Evolutionary conservation across 2,329 filamentous ascomycete species (phyloP).

Genomic region (Setomelanomma holmii): DNA sequence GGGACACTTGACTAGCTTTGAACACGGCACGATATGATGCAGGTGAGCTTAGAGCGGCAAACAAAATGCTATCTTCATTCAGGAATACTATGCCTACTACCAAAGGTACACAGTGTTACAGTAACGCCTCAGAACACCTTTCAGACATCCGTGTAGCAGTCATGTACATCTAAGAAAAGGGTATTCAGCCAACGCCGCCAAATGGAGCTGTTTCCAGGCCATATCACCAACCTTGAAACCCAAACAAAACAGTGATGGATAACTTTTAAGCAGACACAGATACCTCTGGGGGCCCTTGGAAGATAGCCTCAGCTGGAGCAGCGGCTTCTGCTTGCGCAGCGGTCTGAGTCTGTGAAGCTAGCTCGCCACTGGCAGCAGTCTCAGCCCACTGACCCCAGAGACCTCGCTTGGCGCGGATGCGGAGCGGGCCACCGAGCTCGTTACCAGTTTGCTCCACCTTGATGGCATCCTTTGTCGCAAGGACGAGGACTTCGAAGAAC

Average conservation of each 20-base stretch:
- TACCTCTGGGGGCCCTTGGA: constrained; percentile 27
- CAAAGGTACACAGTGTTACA: constrained; percentile 7
- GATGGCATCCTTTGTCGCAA: constrained; percentile 97
- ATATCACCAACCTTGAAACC: constrained; percentile 11
- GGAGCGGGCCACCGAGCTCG: constrained; percentile 77
- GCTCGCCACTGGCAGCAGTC: constrained; percentile 48
- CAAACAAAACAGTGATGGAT: constrained; percentile 9
- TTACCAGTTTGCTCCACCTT: constrained; percentile 86
- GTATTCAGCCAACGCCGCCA: constrained; percentile 44
- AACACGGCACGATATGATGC: too few relatives aligned
- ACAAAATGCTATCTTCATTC: constrained; percentile 1
- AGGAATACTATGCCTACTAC: constrained; percentile 20
- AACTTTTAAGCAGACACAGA: constrained; percentile 31
- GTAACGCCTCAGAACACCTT: constrained; percentile 26
- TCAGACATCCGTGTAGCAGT: constrained; percentile 15
- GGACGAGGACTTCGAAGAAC: constrained; percentile 96
- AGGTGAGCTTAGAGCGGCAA: neutral
- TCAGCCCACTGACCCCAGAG: constrained; percentile 98
- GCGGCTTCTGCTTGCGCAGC: constrained; percentile 24
- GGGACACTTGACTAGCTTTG: too few relatives aligned
- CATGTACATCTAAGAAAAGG: constrained; percentile 32
- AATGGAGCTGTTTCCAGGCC: constrained; percentile 20
- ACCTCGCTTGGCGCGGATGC: constrained; percentile 89
- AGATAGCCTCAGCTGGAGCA: constrained; percentile 26
- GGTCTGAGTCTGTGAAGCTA: constrained; percentile 31